A percentile compares a stretch with the other conserved stretches of the same genome.
phyloP scores from a whole-genome alignment of 2,329 filamentous ascomycete species.

The Epichloe sylvatica region DNA sequence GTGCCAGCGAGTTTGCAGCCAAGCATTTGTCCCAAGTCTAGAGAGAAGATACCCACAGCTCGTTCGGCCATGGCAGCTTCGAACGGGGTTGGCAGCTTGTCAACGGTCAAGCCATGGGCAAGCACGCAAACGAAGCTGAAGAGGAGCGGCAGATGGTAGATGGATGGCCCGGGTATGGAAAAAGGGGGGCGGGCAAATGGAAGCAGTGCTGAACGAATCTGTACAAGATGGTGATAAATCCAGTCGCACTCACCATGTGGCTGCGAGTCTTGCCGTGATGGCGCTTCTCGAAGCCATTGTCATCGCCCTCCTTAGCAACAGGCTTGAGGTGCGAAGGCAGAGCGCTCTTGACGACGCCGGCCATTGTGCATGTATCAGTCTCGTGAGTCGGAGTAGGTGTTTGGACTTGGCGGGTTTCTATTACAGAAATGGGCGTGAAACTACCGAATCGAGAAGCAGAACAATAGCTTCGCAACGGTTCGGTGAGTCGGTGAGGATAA shows the following conservation, averaged over 20 bases:
- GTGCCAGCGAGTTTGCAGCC: neutral
- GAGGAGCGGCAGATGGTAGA: neutral
- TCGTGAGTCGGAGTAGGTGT: neutral
- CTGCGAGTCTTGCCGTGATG: conserved; percentile 78
- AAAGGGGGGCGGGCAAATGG: neutral
- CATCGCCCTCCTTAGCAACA: conserved; percentile 27
- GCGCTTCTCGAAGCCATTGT: conserved; percentile 41
- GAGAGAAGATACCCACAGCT: neutral
- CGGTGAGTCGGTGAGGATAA: neutral
- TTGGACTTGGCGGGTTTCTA: neutral
- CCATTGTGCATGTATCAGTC: conserved; percentile 39
- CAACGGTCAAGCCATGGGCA: neutral
- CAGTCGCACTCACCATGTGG: conserved; percentile 55
- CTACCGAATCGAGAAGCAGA: neutral
- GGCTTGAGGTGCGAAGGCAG: conserved; percentile 77
- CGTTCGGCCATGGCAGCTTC: neutral
- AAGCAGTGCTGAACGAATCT: neutral
- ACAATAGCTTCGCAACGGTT: neutral
- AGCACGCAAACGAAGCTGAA: neutral
- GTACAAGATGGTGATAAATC: neutral
- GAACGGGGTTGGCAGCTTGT: neutral
- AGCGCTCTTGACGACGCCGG: conserved; percentile 56
- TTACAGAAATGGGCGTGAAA: neutral
- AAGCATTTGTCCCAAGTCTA: neutral
- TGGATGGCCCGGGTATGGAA: neutral